Percentiles rank a stretch among this genome's conserved stretches.
Evolutionary conservation across 805 yeast genomes (phyloP).

Genomic region (Saccharomycopsis amapae): DNA sequence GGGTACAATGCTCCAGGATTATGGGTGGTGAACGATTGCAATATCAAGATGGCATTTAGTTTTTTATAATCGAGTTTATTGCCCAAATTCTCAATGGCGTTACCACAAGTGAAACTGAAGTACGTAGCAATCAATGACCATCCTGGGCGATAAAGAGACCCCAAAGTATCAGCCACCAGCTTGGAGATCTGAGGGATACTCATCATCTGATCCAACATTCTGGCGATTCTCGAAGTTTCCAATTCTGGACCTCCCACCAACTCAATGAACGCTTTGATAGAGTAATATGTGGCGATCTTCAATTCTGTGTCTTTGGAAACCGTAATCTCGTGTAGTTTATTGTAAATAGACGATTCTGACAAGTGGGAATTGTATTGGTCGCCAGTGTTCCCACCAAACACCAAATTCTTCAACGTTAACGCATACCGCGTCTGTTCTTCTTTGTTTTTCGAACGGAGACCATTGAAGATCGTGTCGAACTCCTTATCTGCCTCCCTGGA

Average conservation of each 20-base stretch:
- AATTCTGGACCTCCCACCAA: conserved; percentile 19
- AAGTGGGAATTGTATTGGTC: conserved; percentile 1
- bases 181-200: conserved; percentile 13
- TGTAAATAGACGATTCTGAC: conserved; percentile 15
- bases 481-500: conserved; percentile 14
- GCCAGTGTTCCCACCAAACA: conserved; percentile 14
- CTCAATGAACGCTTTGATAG: conserved; percentile 15
- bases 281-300: conserved; percentile 14
- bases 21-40: conserved; percentile 15
- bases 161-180: conserved; percentile 19
- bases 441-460: conserved; percentile 16
- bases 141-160: conserved; percentile 19
- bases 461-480: conserved; percentile 13
- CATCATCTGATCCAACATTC: conserved; percentile 17
- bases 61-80: conserved; percentile 16
- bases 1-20: conserved; percentile 17
- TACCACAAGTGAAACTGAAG: conserved; percentile 16
- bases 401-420: conserved; percentile 11
- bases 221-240: conserved; percentile 16
- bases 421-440: conserved; percentile 18
- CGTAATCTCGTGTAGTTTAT: conserved; percentile 16
- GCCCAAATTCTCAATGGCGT: conserved; percentile 17
- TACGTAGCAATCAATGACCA: conserved; percentile 15
- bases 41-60: conserved; percentile 12
- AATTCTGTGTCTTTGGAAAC: conserved; percentile 11